Base-by-base conservation (phyloP, 148 eudicot species). In the Arbutus unedo region DNA sequence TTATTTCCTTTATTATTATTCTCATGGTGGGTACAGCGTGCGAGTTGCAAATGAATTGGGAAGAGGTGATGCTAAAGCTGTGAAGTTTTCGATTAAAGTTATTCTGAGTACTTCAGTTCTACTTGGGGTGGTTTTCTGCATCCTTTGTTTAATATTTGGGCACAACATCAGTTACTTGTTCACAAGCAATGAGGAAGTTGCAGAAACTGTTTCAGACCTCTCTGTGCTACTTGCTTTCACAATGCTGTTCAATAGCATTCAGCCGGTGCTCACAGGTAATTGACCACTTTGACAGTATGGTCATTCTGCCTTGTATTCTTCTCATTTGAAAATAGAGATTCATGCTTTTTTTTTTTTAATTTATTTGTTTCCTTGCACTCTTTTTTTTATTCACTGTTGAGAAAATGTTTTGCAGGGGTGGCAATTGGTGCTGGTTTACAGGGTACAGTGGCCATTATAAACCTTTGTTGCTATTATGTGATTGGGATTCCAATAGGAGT, bases 11-110 rank as follows among this genome's bases (percentile, higher is more conserved):
- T 38, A 2, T 23, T 19, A 9, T 43, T 48, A 18, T 56, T 15
- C 18, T 3, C n/a, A n/a, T n/a, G n/a, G n/a, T 41, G 62, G 77
- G 1, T 64, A 43, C 62, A 92, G 98, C 53, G 98, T 94, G 4
- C 86, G 95, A 64, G 94, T 94, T 51, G 81, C 96, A 38, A 94
- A 91, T 83, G 98, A 94, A 87, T 85, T 94, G 55, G 96, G 96
- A 45, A 90, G 86, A 84, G 96, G 98, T 80, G 85, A 91, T 82
- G 89, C 91, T 45, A 84, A 90, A 80, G 92, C 91, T 11, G 89
- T 90, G 21, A 92, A 88, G 84, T 94, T 94, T 84, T 85, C 96
- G 3, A 90, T 94, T 49, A 88, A 89, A 84, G 92, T 94, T 77
- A 56, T 91, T 66, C 25, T 92, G 16, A 71, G 21, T 73, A 94